phyloP scores from a whole-genome alignment of 352 stramenopile species.

The Pythium pyrilobum region DNA sequence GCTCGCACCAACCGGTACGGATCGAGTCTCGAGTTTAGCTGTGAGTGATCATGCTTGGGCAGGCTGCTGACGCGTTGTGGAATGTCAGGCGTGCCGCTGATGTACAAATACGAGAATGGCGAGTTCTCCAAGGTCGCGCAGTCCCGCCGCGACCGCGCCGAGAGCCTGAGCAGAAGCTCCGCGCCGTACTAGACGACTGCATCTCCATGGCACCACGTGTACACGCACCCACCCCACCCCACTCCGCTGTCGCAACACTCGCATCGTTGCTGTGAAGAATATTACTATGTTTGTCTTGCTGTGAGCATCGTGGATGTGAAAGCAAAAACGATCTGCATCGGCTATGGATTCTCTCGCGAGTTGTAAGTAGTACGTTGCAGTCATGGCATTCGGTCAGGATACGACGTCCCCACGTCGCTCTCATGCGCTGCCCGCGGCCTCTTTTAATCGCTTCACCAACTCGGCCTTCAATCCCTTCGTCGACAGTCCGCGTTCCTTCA shows the following conservation, averaged over 20 bases:
- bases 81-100: constrained; percentile 59
- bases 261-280: too few relatives aligned
- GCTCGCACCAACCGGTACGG: constrained; percentile 65
- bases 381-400: neutral
- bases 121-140: constrained; percentile 67
- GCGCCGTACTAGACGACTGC: constrained; percentile 67
- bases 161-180: constrained; percentile 65
- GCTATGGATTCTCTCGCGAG: too few relatives aligned
- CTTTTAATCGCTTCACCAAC: constrained; percentile 73
- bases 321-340: too few relatives aligned
- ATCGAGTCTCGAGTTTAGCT: too few relatives aligned
- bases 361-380: too few relatives aligned
- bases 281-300: too few relatives aligned
- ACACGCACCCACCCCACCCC: too few relatives aligned
- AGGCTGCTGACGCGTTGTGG: neutral
- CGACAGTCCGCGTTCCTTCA: constrained; percentile 69
- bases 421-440: constrained; percentile 32
- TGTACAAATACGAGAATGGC: constrained; percentile 79
- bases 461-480: constrained; percentile 85
- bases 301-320: too few relatives aligned
- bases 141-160: constrained; percentile 61
- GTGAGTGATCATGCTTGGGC: neutral
- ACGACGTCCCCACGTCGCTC: neutral
- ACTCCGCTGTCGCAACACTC: too few relatives aligned
- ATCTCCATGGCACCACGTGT: too few relatives aligned